Base-by-base conservation (phyloP, 805 yeast genomes). In the Debaryomyces castellii region DNA sequence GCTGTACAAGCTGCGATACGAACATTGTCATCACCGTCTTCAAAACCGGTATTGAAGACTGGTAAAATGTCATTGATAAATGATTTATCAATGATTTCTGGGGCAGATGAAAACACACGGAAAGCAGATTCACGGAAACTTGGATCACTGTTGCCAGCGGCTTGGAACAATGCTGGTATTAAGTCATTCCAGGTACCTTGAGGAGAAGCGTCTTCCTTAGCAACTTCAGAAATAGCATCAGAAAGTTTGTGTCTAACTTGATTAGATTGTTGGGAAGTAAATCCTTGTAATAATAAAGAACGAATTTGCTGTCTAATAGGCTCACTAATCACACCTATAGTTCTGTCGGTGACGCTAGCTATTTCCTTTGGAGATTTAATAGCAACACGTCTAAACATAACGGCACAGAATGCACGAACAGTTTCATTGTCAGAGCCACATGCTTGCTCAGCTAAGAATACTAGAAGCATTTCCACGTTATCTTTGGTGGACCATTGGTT, bases 171-270 rank as follows among this genome's bases (percentile, higher is more conserved):
- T 0, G 89, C 82, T 43, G 87, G 89, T 32, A 90, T 67, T 40
- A 87, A 77, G 35, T 88, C 91, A 12, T 84, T 80, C 99, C 99
- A 92, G 4, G 73, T 64, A 4, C 75, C 76, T 18, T 72, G 73
- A 16, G 70, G 74, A 3, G 70, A 57, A 11, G 80, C 83, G 47
- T 82, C 85, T 39, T 73, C 77, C 57, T 84, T 83, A 1, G 97
- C 95, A 39, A 92, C 81, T 66, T 91, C 98, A 1, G 97, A 88
- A 40, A 94, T 85, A 7, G 96, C 96, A 71, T 94, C 99, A 2
- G 97, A 84, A 40, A 94, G 71, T 61, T 92, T 94, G 65, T 92
- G 97, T 62, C 97, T 83, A 25, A 89, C 89, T 51, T 80, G 81
- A 50, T 81, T 81, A n/a, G 86, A 71, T 61, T 85, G 89, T 48